Evolutionary conservation across 176 grass and related monocot species (phyloP).

Genomic region (Oryza glumipatula): DNA sequence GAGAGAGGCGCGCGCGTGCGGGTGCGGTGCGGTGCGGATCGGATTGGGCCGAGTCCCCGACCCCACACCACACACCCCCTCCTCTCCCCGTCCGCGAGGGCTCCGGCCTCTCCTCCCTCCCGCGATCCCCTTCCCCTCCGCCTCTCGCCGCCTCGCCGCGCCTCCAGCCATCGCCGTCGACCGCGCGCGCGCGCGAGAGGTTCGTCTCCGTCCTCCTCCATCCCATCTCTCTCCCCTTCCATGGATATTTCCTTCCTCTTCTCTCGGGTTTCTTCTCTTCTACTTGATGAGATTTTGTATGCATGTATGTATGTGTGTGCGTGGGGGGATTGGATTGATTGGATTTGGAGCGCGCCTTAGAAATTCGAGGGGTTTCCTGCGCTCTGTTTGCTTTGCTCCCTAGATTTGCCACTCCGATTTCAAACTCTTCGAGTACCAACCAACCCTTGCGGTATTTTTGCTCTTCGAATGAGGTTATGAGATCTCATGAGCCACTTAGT

Average conservation of each 20-base stretch:
- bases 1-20: slow-evolving; percentile 14
- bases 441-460: neutral
- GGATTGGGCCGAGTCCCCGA: slow-evolving; percentile 29
- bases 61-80: slow-evolving; percentile 5
- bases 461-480: neutral
- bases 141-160: neutral
- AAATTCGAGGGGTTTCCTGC: neutral
- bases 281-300: neutral
- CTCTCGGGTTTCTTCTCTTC: neutral
- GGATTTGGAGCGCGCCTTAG: neutral
- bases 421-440: slow-evolving; percentile 3
- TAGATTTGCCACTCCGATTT: neutral
- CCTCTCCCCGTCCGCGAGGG: neutral
- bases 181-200: neutral
- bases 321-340: neutral
- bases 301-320: no score
- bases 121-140: slow-evolving; percentile 37
- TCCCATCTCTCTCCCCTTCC: no score
- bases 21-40: neutral
- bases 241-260: neutral
- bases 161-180: neutral
- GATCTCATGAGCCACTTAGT: neutral
- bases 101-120: slow-evolving; percentile 3
- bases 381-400: no score
- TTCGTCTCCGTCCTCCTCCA: neutral